Evolutionary conservation across 2,329 filamentous ascomycete species (phyloP).

Genomic region (Grosmannia clavigera): DNA sequence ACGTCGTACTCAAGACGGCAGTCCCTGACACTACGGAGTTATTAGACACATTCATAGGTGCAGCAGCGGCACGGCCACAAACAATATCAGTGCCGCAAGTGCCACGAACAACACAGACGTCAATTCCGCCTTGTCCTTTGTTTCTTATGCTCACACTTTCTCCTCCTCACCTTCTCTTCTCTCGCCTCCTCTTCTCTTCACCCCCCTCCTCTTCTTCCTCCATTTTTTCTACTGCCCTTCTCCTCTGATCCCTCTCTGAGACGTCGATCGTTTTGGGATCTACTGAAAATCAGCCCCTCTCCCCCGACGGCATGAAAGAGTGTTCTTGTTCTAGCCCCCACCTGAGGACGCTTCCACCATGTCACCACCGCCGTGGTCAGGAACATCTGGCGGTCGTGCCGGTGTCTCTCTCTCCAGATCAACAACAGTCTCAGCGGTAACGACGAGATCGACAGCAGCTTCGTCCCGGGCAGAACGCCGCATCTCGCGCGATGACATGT

Average conservation of each 20-base stretch:
- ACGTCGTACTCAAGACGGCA: not conserved
- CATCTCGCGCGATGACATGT: not conserved
- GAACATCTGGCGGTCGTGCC: not conserved
- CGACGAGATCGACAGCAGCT: not conserved
- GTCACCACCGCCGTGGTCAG: slow-evolving; percentile 1
- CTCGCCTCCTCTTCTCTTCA: not conserved
- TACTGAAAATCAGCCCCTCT: slow-evolving; percentile 20
- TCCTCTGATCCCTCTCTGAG: slow-evolving; percentile 22
- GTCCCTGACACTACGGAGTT: not conserved
- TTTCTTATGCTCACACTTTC: not conserved
- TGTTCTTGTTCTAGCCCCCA: slow-evolving; percentile 19
- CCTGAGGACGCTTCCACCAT: slow-evolving; percentile 10
- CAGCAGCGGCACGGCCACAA: not conserved
- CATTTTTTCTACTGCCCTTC: not conserved
- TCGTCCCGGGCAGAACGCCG: not conserved
- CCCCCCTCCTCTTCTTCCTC: not conserved
- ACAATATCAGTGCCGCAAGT: not conserved
- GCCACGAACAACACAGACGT: not conserved
- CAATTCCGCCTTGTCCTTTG: not conserved
- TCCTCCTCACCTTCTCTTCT: not conserved
- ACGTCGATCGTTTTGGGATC: slow-evolving; percentile 17
- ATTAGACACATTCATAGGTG: not conserved
- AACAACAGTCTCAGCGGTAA: not conserved
- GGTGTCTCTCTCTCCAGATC: not conserved
- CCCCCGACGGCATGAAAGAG: slow-evolving; percentile 14